These are phyloP conservation scores for Melastoma candidum DNA, from an alignment of 441 rosid species.

Conservation along the genomic window DNA sequence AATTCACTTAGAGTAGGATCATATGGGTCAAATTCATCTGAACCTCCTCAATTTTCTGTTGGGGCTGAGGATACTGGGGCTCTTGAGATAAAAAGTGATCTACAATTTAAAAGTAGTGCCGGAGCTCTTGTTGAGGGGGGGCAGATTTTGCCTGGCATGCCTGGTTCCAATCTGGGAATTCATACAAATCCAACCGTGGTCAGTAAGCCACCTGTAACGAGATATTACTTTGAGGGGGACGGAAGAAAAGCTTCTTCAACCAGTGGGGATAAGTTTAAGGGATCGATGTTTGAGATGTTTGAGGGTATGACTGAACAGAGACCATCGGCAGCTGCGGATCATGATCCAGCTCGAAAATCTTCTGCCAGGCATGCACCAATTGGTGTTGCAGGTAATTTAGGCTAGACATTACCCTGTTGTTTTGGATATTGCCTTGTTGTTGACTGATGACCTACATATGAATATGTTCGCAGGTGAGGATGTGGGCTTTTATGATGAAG, in stretches of 20 bases:
- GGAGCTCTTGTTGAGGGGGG: slow-evolving; percentile 26
- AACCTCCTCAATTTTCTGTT: slow-evolving; percentile 15
- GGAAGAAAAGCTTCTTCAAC: slow-evolving; percentile 23
- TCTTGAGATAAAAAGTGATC: slow-evolving; percentile 26
- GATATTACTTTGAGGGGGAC: slow-evolving; percentile 25
- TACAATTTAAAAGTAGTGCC: slow-evolving; percentile 24
- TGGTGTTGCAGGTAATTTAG: slow-evolving; percentile 28
- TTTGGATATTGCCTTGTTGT: neutral
- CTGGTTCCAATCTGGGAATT: slow-evolving; percentile 22
- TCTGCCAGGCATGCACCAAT: slow-evolving; percentile 38
- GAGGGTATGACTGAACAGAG: slow-evolving; percentile 32
- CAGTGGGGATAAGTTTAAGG: slow-evolving; percentile 23
- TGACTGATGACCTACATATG: neutral
- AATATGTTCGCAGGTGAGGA: slow-evolving; percentile 17
- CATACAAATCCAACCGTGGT: slow-evolving; percentile 23
- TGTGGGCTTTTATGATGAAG: slow-evolving; percentile 35
- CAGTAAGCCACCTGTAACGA: slow-evolving; percentile 22
- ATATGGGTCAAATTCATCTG: slow-evolving; percentile 32
- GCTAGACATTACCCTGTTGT: slow-evolving; percentile 1
- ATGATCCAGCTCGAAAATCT: slow-evolving; percentile 22
- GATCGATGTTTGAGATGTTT: slow-evolving; percentile 28
- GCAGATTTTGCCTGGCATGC: slow-evolving; percentile 21
- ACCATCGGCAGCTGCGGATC: slow-evolving; percentile 15
- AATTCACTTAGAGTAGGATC: slow-evolving; percentile 35
- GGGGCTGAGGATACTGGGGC: slow-evolving; percentile 33